These are phyloP conservation scores for Magnusiomyces paraingens DNA, from an alignment of 1,139 yeast genomes.

Conservation along the genomic window DNA sequence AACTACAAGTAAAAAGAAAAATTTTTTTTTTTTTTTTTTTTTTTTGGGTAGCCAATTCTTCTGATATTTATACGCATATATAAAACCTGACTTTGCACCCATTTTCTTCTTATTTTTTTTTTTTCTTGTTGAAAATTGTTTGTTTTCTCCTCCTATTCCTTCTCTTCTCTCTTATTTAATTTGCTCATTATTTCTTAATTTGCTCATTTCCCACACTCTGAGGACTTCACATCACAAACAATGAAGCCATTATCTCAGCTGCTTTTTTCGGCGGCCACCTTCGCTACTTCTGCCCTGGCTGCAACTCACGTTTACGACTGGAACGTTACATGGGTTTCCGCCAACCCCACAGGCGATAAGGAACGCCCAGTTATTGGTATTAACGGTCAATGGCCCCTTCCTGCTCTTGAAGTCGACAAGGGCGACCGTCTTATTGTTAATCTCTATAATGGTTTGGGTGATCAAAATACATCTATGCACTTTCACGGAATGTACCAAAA, in stretches of 20 bases:
- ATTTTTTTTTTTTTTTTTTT: too few relatives aligned
- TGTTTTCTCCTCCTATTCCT: too few relatives aligned
- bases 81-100: too few relatives aligned
- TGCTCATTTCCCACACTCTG: too few relatives aligned
- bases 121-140: too few relatives aligned
- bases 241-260: conserved; percentile 6
- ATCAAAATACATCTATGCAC: conserved; percentile 67
- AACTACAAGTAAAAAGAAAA: too few relatives aligned
- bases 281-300: conserved; percentile 35
- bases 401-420: conserved; percentile 58
- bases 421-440: conserved; percentile 72
- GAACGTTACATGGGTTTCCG: conserved; percentile 64
- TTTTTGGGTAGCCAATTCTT: too few relatives aligned
- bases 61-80: too few relatives aligned
- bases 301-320: conserved; percentile 62
- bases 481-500: conserved; percentile 89
- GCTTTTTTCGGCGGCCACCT: conserved; percentile 6
- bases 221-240: neutral
- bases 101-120: too few relatives aligned
- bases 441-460: conserved; percentile 58
- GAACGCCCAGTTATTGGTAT: conserved; percentile 69
- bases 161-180: too few relatives aligned
- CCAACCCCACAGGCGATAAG: conserved; percentile 68
- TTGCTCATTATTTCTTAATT: too few relatives aligned
- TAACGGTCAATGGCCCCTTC: conserved; percentile 83